Evolutionary conservation across 176 grass and related monocot genomes (phyloP), one percentile per base, ranked within the genome.

Genomic region (Lolium perenne): DNA sequence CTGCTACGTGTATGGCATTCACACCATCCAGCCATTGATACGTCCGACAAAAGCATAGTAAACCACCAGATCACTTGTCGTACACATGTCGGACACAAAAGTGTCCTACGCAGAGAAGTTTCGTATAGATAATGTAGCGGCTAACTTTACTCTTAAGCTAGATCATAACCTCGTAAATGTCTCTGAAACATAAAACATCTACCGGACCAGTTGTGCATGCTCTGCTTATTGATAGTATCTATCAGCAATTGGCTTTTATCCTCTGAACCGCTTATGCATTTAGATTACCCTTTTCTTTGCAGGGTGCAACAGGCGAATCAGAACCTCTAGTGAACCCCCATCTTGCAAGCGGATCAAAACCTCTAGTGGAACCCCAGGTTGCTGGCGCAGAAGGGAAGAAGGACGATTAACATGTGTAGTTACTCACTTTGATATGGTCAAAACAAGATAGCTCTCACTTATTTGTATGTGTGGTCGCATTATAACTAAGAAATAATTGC

Each of bases 261-360:
- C 8, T 74, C 15, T 25, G 2, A 76, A 22, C 0, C 50, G 20
- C 74, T 89, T 47, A 20, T 69, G 8, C 11, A 47, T 77, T 11
- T n/a, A 26, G 72, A 13, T 4, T 29, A 46, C 32, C 32, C 32
- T 35, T 35, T 35, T 22, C 4, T 48, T 54, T 56, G 49, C 86
- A 95, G 93, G 91, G 83, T 20, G 80, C 21, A 57, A 82, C 61
- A 71, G 86, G 58, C 74, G 91, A 87, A 86, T 74, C 83, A 65
- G 87, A 87, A 74, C 81, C 79, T 29, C 48, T 85, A 26, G 61
- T 72, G 43, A 45, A 89, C 22, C 88, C 85, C 29, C 91, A 91
- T 2, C 71, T 7, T 45, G 32, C 78, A 14, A 48, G 70, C 2
- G 70, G 85, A 85, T 78, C 84, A 43, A 94, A 91, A 75, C 72